Evolutionary conservation across 345 rosid species (phyloP).

Genomic region (Camelina neglecta): DNA sequence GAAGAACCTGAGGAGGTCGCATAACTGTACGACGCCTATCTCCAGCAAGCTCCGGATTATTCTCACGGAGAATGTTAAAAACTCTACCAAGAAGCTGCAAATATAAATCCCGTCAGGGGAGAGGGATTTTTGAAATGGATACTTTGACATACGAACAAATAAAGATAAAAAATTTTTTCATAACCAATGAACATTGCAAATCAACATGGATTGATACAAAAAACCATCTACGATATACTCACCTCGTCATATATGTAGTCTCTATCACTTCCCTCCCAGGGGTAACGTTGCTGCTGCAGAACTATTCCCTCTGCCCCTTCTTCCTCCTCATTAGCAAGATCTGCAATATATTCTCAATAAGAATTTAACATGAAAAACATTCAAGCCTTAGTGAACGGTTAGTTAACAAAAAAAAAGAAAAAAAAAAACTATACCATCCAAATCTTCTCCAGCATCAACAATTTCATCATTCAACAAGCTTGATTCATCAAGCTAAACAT

Average conservation of each 20-base stretch:
- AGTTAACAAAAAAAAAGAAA: not conserved
- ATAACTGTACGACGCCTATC: constrained; percentile 97
- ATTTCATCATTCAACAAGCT: constrained; percentile 67
- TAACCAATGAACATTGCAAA: constrained; percentile 8
- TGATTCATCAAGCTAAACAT: constrained; percentile 73
- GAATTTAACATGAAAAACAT: constrained; percentile 13
- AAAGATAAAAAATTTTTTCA: not conserved
- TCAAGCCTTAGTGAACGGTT: not conserved
- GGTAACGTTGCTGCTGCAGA: constrained; percentile 58
- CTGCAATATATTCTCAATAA: constrained; percentile 44
- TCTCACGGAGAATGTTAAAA: constrained; percentile 87
- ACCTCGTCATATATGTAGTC: constrained; percentile 94
- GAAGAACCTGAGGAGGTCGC: constrained; percentile 98
- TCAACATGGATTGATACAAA: not conserved
- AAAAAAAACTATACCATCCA: constrained; percentile 56
- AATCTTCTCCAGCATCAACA: constrained; percentile 63
- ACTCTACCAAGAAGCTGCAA: constrained; percentile 90
- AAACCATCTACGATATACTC: constrained; percentile 5
- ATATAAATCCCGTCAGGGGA: constrained; percentile 25
- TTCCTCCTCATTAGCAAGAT: constrained; percentile 63
- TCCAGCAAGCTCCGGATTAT: constrained; percentile 94
- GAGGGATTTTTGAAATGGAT: not conserved
- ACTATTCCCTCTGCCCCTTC: constrained; percentile 56
- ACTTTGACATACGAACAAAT: not conserved
- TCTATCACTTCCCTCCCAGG: constrained; percentile 96